Evolutionary conservation across 106 monocot genomes (phyloP).

Genomic region (Dendrobium chrysotoxum): DNA sequence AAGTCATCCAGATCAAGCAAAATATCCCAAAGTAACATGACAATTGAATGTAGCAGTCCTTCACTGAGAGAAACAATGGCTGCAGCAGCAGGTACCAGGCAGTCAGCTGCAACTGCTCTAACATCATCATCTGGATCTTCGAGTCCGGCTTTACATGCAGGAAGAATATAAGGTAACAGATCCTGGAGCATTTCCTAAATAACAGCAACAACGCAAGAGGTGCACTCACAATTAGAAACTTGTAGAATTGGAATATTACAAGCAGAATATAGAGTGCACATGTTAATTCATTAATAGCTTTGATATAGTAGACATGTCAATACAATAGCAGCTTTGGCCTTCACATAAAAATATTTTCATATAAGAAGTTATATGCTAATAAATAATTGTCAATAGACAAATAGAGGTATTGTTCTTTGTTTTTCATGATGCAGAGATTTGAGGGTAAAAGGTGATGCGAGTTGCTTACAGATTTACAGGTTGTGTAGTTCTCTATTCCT

Average conservation of each 20-base stretch:
- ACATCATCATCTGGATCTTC: slow-evolving; percentile 98
- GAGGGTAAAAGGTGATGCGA: background rate
- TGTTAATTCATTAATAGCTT: background rate
- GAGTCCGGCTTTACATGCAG: slow-evolving; percentile 91
- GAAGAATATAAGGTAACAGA: slow-evolving; percentile 60
- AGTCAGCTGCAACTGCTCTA: slow-evolving; percentile 96
- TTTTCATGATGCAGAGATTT: background rate
- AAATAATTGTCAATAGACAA: background rate
- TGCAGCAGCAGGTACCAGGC: slow-evolving; percentile 71
- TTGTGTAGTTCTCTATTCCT: background rate
- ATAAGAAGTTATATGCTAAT: background rate
- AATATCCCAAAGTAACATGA: slow-evolving; percentile 98
- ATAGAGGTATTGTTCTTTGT: background rate
- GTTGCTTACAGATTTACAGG: background rate
- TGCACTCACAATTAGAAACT: background rate
- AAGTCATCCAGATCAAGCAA: slow-evolving; percentile 96
- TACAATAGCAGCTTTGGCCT: background rate
- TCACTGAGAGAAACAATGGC: slow-evolving; percentile 56
- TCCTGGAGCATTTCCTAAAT: slow-evolving; percentile 87
- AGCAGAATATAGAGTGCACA: background rate
- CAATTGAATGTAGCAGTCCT: slow-evolving; percentile 51
- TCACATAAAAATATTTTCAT: background rate
- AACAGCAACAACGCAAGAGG: slow-evolving; percentile 8
- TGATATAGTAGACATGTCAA: background rate
- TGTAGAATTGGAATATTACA: background rate